Percentiles rank a stretch among this genome's conserved stretches.
Conservation (phyloP, 305 asterid species). For the Fraxinus velutina region DNA sequence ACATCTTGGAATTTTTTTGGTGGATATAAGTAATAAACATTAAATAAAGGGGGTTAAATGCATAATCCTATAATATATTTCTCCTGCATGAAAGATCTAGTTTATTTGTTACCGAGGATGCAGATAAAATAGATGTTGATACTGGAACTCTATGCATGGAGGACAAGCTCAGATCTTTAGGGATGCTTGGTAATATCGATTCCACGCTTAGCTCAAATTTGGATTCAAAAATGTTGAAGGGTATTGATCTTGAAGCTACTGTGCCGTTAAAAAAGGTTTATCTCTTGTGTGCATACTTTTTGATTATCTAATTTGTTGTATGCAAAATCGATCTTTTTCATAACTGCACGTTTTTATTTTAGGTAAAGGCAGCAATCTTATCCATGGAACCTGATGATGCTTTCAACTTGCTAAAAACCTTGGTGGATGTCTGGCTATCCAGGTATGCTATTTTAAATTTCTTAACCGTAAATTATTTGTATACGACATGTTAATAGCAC, state of each 20-base stretch:
- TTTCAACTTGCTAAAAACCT: conserved; percentile 47
- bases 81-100: conserved; percentile 8
- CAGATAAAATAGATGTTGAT: conserved; percentile 42
- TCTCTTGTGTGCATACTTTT: background rate
- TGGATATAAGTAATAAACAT: background rate
- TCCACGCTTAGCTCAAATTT: conserved; percentile 33
- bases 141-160: conserved; percentile 65
- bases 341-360: conserved; percentile 13
- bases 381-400: conserved; percentile 72
- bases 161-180: conserved; percentile 68
- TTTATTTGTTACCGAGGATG: conserved; percentile 20
- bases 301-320: background rate
- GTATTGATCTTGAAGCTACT: conserved; percentile 52
- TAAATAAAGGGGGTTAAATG: background rate
- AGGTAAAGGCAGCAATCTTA: conserved; percentile 62
- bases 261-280: conserved; percentile 62
- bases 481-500: background rate
- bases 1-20: background rate
- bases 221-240: conserved; percentile 48
- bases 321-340: conserved; percentile 1
- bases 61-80: background rate
- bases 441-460: conserved; percentile 44
- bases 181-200: conserved; percentile 47
- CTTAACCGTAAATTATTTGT: background rate
- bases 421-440: conserved; percentile 70